Evolutionary conservation across 805 yeast genomes (phyloP).

Genomic region (Myxozyma geophila): DNA sequence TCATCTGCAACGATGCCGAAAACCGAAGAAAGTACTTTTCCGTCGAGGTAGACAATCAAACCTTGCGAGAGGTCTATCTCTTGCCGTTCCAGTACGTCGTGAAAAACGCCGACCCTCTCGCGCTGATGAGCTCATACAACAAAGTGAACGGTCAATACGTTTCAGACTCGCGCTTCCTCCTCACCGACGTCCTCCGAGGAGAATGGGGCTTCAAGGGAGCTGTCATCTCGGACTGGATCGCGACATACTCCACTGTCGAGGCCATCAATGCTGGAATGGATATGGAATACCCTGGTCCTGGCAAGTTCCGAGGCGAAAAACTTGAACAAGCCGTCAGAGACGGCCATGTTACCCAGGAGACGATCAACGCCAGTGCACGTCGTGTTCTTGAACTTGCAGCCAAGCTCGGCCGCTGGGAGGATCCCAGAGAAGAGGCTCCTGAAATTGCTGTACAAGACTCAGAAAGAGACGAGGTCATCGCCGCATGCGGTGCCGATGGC

Average conservation of each 20-base stretch:
- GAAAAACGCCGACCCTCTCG: constrained; percentile 55
- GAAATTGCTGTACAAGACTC: constrained; percentile 42
- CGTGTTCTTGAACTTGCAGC: constrained; percentile 51
- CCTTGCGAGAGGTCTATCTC: constrained; percentile 66
- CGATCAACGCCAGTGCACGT: constrained; percentile 51
- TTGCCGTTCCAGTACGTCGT: constrained; percentile 66
- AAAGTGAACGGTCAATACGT: constrained; percentile 64
- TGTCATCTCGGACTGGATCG: constrained; percentile 68
- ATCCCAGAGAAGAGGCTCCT: too few species aligned
- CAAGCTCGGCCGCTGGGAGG: too few species aligned
- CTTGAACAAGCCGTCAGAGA: constrained; percentile 51
- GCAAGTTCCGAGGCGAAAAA: constrained; percentile 51
- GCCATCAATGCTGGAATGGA: constrained; percentile 61
- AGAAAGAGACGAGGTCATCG: constrained; percentile 50
- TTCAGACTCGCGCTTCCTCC: constrained; percentile 53
- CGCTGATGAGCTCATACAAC: constrained; percentile 67
- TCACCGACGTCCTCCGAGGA: constrained; percentile 53
- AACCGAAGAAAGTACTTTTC: constrained; percentile 56
- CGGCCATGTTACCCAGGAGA: constrained; percentile 49
- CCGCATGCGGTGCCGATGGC: constrained; percentile 55
- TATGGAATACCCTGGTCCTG: constrained; percentile 70
- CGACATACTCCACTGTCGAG: constrained; percentile 54
- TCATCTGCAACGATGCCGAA: constrained; percentile 65
- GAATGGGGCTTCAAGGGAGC: constrained; percentile 65
- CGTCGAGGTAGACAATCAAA: constrained; percentile 54